A percentile compares a stretch with the other conserved stretches of the same genome.
Conservation (phyloP, 768 basidiomycete genomes). For the Amanita exitialis region DNA sequence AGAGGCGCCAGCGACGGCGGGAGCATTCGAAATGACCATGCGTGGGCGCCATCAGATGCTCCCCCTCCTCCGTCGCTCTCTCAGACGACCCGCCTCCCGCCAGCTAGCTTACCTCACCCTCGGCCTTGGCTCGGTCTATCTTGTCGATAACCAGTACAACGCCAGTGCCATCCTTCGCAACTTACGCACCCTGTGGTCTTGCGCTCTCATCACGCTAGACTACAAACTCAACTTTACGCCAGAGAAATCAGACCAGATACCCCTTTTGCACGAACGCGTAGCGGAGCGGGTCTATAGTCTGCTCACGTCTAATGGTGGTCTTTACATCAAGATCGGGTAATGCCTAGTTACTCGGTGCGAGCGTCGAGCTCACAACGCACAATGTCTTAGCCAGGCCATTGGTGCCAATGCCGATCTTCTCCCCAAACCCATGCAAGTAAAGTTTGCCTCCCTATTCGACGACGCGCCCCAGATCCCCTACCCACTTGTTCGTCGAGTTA, state of each 20-base stretch:
- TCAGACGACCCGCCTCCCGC: too few species aligned
- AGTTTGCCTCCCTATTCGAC: constrained; percentile 79
- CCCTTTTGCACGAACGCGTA: constrained; percentile 76
- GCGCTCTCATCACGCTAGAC: constrained; percentile 60
- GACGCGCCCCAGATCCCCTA: constrained; percentile 82
- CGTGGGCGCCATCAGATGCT: too few species aligned
- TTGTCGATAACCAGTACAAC: constrained; percentile 42
- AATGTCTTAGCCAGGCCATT: constrained; percentile 49
- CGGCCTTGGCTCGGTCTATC: constrained; percentile 31
- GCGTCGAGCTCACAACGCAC: background rate
- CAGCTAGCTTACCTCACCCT: constrained; percentile 26
- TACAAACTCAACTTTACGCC: constrained; percentile 87
- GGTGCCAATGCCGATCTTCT: constrained; percentile 82
- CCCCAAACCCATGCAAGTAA: constrained; percentile 73
- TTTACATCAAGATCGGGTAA: constrained; percentile 77
- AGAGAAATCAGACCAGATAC: constrained; percentile 61
- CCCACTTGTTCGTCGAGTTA: constrained; percentile 54
- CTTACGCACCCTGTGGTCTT: constrained; percentile 45
- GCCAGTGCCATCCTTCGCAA: constrained; percentile 47
- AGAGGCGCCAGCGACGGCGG: background rate
- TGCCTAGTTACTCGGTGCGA: background rate
- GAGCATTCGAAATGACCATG: too few species aligned
- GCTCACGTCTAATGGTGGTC: constrained; percentile 72
- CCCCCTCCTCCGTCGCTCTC: background rate
- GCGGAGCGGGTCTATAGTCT: constrained; percentile 69